Base-by-base conservation (phyloP, 2,329 filamentous ascomycete genomes). In the Decorospora gaudefroyi region DNA sequence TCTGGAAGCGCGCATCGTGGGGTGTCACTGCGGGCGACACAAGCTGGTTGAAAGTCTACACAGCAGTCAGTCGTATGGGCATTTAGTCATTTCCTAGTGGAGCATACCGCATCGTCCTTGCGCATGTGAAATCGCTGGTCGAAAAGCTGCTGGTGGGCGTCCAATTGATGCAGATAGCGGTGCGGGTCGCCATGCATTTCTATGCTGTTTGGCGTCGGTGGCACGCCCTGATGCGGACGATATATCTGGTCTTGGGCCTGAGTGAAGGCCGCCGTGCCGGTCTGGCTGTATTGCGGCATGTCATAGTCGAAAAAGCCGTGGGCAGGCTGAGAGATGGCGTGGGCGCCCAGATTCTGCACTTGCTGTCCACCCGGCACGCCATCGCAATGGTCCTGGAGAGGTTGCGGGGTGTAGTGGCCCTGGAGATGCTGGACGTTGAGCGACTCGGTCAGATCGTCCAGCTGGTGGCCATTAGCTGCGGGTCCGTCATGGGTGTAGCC, bases 21-120 rank as follows among this genome's bases (percentile, higher is more conserved):
- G 88, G 88, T 2, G 88, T 91, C 29, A 92, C 87, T 4, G 87
- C 88, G n/a, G 88, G 88, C 12, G 88, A 91, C 8, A 88, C 87
- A 19, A 92, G 78, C 1, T 88, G 88, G 2, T 88, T 92, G 64
- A 91, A 91, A 7, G 84, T 77, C 80, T 88, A 83, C 82, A 86
- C 22, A 33, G 61, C 18, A 38, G 55, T 50, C 45, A 68, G 65
- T 53, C 49, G 32, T 16, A 34, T 23, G 37, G 35, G 37, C 32
- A 17, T 32, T 27, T 13, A 19, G 26, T 16, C 15, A 16, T 33
- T 17, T 18, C 12, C 21, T 29, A 30, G 34, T 35, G 21, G 38
- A 46, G 85, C 65, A 37, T 67, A 76, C 86, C 69, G 85, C 80
- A 59, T 88, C 84, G 40, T 88, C 84, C 59, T 87, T 86, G 54